Base-by-base conservation (phyloP, 2,329 filamentous ascomycete genomes). In the Trichoderma breve region DNA sequence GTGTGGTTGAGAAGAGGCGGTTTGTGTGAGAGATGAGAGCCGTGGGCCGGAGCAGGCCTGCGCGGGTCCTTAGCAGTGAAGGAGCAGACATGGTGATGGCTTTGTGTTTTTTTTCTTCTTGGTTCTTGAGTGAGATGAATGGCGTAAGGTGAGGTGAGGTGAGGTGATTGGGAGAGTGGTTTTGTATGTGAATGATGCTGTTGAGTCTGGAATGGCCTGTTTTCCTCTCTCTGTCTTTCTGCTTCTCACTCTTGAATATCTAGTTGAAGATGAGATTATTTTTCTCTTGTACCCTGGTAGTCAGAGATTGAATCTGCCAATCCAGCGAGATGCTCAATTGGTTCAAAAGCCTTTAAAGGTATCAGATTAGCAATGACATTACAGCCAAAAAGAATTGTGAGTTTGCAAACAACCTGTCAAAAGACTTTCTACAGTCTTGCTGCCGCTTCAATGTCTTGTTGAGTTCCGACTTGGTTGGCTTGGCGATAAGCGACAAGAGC, bases 11-110 rank as follows among this genome's bases (percentile, higher is more conserved):
- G 73, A 73, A 79, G 70, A 82, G 79, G 28, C 77, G 69, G 14
- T 80, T 43, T 53, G 72, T 64, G n/a, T 72, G 71, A 43, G 69
- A 36, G 53, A 73, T 73, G 18, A 63, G 72, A 55, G 61, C 72
- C 11, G 75, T 74, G 36, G 72, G 64, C 12, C 75, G 75, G 9
- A 78, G 34, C 15, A 77, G 73, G 64, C 77, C 73, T 21, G 75
- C 73, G 65, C 79, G 76, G 73, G 75, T 74, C 73, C 78, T 74
- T 47, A 81, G 73, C 73, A 78, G 76, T 75, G 77, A 75, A 70
- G 77, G 76, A 6, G 78, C 76, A 63, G 74, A 77, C 80, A 71
- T 60, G 30, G 55, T 2, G 55, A n/a, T 71, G 30, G 15, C 6
- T 39, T 55, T 15, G 4, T 36, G 3, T 26, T 51, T 53, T 51